These are phyloP conservation scores for Acacia confusa DNA, from an alignment of 306 rosid genomes.

Conservation along the genomic window DNA sequence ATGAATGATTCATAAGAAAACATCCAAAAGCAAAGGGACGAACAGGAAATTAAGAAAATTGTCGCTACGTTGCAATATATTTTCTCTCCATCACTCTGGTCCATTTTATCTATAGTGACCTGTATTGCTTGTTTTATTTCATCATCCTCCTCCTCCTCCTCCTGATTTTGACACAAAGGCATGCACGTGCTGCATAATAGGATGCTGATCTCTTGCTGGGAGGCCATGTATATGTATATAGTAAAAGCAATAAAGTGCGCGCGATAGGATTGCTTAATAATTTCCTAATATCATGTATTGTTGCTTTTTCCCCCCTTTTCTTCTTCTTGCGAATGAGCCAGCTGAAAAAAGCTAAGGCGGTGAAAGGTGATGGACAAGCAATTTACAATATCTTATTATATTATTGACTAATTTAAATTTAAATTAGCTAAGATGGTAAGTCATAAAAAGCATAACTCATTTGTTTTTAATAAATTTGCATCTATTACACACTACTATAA, in stretches of 20 bases:
- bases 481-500: too few species aligned
- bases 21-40: slow-evolving; percentile 37
- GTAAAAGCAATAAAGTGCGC: slow-evolving; percentile 1
- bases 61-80: slow-evolving; percentile 33
- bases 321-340: background rate
- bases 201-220: background rate
- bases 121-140: background rate
- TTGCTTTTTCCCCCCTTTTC: slow-evolving; percentile 9
- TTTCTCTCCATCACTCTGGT: slow-evolving; percentile 42
- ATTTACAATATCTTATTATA: background rate
- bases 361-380: background rate
- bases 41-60: slow-evolving; percentile 17
- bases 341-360: background rate
- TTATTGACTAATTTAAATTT: background rate
- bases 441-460: background rate
- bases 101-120: slow-evolving; percentile 32
- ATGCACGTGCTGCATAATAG: slow-evolving; percentile 34
- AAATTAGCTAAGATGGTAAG: background rate
- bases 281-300: slow-evolving; percentile 26
- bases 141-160: slow-evolving; percentile 8
- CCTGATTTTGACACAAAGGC: slow-evolving; percentile 24
- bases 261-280: slow-evolving; percentile 30
- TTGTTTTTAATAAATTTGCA: too few species aligned
- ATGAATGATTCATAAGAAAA: slow-evolving; percentile 38
- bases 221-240: background rate